A percentile compares a stretch with the other conserved stretches of the same genome.
Evolutionary conservation across 148 eudicot genomes (phyloP).

Genomic region (Amaranthus hypochondriacus): DNA sequence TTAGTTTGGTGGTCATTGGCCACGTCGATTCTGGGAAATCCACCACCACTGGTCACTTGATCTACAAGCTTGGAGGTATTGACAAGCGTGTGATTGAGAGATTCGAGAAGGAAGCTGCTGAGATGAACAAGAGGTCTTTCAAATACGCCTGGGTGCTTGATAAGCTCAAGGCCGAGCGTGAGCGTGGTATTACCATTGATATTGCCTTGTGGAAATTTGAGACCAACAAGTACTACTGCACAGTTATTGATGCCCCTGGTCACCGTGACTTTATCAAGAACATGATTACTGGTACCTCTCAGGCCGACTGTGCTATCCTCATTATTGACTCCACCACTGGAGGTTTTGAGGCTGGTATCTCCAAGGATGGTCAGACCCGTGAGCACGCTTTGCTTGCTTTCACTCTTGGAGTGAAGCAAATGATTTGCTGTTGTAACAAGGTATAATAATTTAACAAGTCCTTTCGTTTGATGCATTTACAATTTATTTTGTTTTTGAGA

Average conservation of each 20-base stretch:
- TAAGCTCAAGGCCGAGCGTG: conserved; percentile 51
- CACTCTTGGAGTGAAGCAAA: conserved; percentile 58
- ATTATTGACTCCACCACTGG: conserved; percentile 58
- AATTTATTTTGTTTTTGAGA: not conserved
- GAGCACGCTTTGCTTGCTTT: conserved; percentile 62
- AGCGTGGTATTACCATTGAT: conserved; percentile 50
- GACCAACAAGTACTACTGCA: conserved; percentile 51
- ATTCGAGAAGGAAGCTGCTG: conserved; percentile 59
- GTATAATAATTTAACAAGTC: conserved; percentile 7
- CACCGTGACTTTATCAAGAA: conserved; percentile 52
- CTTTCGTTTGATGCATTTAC: not conserved
- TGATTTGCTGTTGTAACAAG: conserved; percentile 57
- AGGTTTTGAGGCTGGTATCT: conserved; percentile 60
- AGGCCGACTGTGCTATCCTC: conserved; percentile 57
- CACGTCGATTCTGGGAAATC: conserved; percentile 57
- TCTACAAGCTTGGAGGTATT: conserved; percentile 60
- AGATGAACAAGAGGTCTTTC: conserved; percentile 64
- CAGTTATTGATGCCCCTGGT: conserved; percentile 49
- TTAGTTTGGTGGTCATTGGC: conserved; percentile 50
- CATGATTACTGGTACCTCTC: conserved; percentile 54
- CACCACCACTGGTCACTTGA: conserved; percentile 52
- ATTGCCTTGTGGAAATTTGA: conserved; percentile 51
- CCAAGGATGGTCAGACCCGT: conserved; percentile 61
- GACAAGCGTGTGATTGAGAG: conserved; percentile 62
- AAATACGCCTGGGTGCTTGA: conserved; percentile 61